Percentiles rank a stretch among this genome's conserved stretches.
Conservation (phyloP, 192 early-diverging fungal genomes). For the Neocallimastix lanati region DNA sequence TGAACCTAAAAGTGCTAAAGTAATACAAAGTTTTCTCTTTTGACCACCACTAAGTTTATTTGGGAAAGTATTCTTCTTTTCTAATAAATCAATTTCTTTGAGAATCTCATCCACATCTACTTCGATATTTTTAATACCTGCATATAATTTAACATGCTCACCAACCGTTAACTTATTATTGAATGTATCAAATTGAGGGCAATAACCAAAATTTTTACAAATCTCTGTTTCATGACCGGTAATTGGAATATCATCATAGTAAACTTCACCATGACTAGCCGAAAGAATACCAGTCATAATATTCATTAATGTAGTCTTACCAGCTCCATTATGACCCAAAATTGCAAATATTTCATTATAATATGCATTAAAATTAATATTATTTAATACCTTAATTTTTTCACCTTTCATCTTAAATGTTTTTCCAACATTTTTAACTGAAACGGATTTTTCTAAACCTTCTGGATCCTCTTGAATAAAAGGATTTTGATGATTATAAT, state of each 20-base stretch:
- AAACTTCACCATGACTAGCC: background rate
- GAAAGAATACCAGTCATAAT: background rate
- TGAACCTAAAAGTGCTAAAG: conserved; percentile 31
- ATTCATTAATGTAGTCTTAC: background rate
- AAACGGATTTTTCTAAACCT: background rate
- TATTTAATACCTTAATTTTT: background rate
- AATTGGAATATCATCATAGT: background rate
- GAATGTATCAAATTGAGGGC: conserved; percentile 34
- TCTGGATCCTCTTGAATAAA: background rate
- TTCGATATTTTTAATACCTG: conserved; percentile 23
- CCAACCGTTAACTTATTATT: conserved; percentile 20
- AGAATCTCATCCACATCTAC: background rate
- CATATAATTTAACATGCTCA: conserved; percentile 24
- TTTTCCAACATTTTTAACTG: background rate
- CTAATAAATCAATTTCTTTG: background rate
- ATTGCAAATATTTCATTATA: background rate
- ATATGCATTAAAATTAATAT: background rate
- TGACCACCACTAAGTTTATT: conserved; percentile 27
- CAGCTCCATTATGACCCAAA: background rate
- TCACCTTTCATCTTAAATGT: background rate
- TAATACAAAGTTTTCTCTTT: conserved; percentile 30
- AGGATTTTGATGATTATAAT: background rate
- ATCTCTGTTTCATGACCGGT: background rate
- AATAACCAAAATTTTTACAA: conserved; percentile 15
- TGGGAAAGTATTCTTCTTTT: background rate